Evolutionary conservation across 192 early-diverging fungal genomes (phyloP).

Genomic region (Podila epigama): DNA sequence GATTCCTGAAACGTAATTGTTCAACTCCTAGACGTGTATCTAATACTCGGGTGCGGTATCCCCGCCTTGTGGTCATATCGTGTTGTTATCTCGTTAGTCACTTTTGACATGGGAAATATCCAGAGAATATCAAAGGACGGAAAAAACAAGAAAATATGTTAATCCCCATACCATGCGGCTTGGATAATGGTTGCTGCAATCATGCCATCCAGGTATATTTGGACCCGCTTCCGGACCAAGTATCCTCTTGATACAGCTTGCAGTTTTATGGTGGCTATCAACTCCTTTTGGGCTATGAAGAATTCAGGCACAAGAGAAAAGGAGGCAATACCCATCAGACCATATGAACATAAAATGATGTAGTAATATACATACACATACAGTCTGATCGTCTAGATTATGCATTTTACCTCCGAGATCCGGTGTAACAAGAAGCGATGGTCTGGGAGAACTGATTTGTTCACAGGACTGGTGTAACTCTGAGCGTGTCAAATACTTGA

Average conservation of each 20-base stretch:
- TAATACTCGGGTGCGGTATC: constrained; percentile 30
- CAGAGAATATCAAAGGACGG: too few species aligned
- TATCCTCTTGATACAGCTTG: constrained; percentile 38
- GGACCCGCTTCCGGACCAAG: constrained; percentile 26
- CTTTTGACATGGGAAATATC: too few species aligned
- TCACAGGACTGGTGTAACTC: constrained; percentile 40
- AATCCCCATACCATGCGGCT: constrained; percentile 32
- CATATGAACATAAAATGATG: background rate
- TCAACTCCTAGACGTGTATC: constrained; percentile 42
- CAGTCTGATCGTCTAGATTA: background rate
- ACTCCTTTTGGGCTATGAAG: constrained; percentile 42
- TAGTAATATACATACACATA: background rate
- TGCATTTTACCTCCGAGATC: constrained; percentile 28
- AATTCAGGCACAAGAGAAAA: background rate
- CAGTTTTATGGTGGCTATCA: constrained; percentile 28
- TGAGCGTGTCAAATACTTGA: constrained; percentile 34
- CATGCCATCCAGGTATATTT: constrained; percentile 29
- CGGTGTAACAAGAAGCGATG: constrained; percentile 31
- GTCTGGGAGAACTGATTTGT: constrained; percentile 36
- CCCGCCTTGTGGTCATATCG: too few species aligned
- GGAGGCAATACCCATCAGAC: background rate
- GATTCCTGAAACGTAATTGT: constrained; percentile 44
- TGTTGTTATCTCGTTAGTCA: too few species aligned
- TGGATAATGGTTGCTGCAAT: constrained; percentile 40
- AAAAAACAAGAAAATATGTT: too few species aligned